phyloP scores from a whole-genome alignment of 805 yeast genomes.

The Candida chilensis region DNA sequence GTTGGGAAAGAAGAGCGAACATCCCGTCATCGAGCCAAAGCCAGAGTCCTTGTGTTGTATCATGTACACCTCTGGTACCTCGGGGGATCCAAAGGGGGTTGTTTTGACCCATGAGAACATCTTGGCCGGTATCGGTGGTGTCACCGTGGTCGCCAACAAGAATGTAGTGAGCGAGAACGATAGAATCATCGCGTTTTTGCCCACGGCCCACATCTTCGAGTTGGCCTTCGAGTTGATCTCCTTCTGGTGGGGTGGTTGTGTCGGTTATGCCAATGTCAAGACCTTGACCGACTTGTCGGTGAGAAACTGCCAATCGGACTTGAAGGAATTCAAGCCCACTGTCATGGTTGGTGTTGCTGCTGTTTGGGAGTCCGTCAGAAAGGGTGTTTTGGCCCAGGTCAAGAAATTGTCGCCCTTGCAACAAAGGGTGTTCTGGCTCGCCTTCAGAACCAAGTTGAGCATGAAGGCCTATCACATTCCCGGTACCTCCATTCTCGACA shows the following conservation, averaged over 20 bases:
- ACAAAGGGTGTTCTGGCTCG: conserved; percentile 85
- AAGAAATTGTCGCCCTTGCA: conserved; percentile 51
- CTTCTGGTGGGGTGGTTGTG: conserved; percentile 82
- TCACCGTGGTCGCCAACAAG: conserved; percentile 50
- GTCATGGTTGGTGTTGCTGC: conserved; percentile 98
- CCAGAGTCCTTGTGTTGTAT: conserved; percentile 61
- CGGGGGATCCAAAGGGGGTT: conserved; percentile 84
- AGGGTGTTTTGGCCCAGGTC: conserved; percentile 80
- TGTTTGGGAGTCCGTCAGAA: conserved; percentile 93
- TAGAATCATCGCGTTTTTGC: conserved; percentile 79
- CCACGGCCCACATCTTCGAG: conserved; percentile 95
- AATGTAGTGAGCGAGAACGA: conserved; percentile 45
- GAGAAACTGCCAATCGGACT: conserved; percentile 82
- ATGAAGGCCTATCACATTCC: conserved; percentile 65
- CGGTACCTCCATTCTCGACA: conserved; percentile 61
- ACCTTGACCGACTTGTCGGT: conserved; percentile 79
- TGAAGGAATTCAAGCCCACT: conserved; percentile 81
- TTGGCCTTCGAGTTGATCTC: conserved; percentile 72
- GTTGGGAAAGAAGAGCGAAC: conserved; percentile 46
- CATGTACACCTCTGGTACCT: conserved; percentile 85
- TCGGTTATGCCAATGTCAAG: conserved; percentile 91
- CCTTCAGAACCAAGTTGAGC: conserved; percentile 64
- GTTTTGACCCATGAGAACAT: conserved; percentile 58
- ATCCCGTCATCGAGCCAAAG: conserved; percentile 33
- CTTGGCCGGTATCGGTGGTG: conserved; percentile 83